phyloP scores from a whole-genome alignment of 2,329 filamentous ascomycete genomes.

The Aspergillus caelatus region DNA sequence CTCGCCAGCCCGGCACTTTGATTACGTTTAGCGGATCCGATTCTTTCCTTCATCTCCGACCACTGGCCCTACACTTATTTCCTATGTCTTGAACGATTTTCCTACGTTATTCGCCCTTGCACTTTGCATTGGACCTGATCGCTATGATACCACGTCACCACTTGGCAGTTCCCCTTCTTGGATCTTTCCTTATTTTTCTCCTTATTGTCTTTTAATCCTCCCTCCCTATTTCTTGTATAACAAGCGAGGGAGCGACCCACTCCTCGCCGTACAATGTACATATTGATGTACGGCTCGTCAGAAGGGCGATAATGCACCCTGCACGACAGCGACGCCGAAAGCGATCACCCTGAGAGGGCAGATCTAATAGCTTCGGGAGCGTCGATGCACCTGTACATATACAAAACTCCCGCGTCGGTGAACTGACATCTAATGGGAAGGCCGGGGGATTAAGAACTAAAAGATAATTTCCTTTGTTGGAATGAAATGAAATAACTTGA shows the following conservation, averaged over 20 bases:
- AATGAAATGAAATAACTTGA: conserved; percentile 20
- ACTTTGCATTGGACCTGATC: conserved; percentile 16
- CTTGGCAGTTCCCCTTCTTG: conserved; percentile 31
- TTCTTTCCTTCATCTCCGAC: conserved; percentile 16
- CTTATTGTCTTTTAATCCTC: conserved; percentile 37
- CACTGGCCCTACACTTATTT: conserved; percentile 19
- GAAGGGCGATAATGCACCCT: conserved; percentile 19
- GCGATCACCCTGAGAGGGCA: conserved; percentile 12
- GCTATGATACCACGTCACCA: conserved; percentile 26
- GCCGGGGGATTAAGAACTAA: conserved; percentile 23
- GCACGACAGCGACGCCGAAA: conserved; percentile 17
- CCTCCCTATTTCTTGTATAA: conserved; percentile 33
- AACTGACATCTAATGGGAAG: conserved; percentile 26
- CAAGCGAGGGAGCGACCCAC: conserved; percentile 23
- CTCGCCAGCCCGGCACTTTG: background rate
- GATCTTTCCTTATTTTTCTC: conserved; percentile 28
- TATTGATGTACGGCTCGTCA: conserved; percentile 28
- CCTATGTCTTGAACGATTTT: conserved; percentile 22
- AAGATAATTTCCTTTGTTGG: conserved; percentile 36
- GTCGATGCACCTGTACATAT: conserved; percentile 39
- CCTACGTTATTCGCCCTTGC: conserved; percentile 17
- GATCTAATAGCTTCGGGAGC: conserved; percentile 12
- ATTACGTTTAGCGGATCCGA: conserved; percentile 6
- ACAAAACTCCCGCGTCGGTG: conserved; percentile 24
- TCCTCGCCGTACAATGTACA: conserved; percentile 32